Base-by-base conservation (phyloP, 192 early-diverging fungal species). In the Borealophlyctis nickersoniae region DNA sequence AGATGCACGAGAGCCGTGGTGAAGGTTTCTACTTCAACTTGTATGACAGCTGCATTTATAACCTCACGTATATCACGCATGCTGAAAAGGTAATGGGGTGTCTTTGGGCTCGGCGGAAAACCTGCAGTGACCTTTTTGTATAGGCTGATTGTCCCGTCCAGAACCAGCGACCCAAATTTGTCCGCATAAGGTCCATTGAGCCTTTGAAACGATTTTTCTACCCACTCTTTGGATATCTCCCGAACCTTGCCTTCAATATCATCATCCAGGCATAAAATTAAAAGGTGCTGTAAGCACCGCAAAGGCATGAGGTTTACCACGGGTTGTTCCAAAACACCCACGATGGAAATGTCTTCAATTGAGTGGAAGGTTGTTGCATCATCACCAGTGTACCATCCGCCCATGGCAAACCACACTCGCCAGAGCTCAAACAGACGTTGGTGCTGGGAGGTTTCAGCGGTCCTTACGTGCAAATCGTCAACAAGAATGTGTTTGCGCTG, bases 361-460 rank as follows among this genome's bases (percentile, higher is more conserved):
- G 33, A 31, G 19, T 29, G 9, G 66, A 36, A 71, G 14, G 56
- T 65, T 63, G 24, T 69, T 14, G 22, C 39, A 26, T 7, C 31
- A 35, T 54, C 60, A 11, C 56, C 56, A 16, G 52, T 27, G 68
- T 56, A 75, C 73, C 73, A 75, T 9, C 62, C 52, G 19, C 58
- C 63, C 0, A n/a, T 26, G 50, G 74, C 73, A 23, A 56, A 27
- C 36, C 45, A 57, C 65, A 16, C 49, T 30, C 73, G 16, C 32
- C 32, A 31, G n/a, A 63, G 29, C 50, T 75, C 73, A 24, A 67
- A n/a, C n/a, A n/a, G n/a, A n/a, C n/a, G n/a, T n/a, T n/a, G n/a
- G 2, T 2, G 34, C 35, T 4, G 13, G 22, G n/a, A 34, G 24
- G 2, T 19, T n/a, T 32, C 16, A 3, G 33, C 1, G 54, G 48